Conservation (phyloP, 1,139 yeast genomes). For the Meyerozyma sp. region DNA sequence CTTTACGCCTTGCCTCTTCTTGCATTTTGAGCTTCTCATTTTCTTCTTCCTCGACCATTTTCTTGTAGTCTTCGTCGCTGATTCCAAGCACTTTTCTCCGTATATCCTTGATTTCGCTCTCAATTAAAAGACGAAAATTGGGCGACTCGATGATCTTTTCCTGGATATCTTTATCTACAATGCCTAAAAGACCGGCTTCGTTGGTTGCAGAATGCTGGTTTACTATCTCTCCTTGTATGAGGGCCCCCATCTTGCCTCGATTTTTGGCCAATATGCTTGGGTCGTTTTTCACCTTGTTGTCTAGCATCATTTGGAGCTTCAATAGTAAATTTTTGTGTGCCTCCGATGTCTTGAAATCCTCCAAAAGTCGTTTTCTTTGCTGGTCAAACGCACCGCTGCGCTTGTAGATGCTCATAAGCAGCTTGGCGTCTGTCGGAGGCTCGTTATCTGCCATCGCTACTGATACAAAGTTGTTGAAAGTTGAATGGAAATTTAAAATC, state of each 20-base stretch:
- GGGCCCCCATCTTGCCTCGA: conserved; percentile 48
- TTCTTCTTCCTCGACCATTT: conserved; percentile 17
- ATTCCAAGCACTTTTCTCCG: conserved; percentile 29
- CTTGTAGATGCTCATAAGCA: conserved; percentile 40
- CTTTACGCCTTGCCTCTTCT: conserved; percentile 5
- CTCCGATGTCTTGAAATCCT: conserved; percentile 39
- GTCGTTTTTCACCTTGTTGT: conserved; percentile 42
- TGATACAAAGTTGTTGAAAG: background rate
- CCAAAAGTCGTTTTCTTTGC: conserved; percentile 38
- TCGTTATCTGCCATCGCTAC: background rate
- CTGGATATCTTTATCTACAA: conserved; percentile 43
- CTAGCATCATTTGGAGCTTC: conserved; percentile 41
- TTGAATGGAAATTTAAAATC: background rate
- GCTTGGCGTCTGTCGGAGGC: conserved; percentile 28
- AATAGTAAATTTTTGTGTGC: conserved; percentile 38
- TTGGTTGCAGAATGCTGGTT: conserved; percentile 9
- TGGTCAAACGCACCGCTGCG: conserved; percentile 48
- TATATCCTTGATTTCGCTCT: conserved; percentile 31
- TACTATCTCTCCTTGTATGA: conserved; percentile 47
- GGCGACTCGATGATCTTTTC: conserved; percentile 43
- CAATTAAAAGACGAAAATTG: conserved; percentile 30
- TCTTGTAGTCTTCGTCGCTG: conserved; percentile 36
- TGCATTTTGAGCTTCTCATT: conserved; percentile 4
- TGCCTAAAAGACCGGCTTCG: conserved; percentile 20
- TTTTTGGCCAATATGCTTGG: conserved; percentile 46